Base-by-base conservation (phyloP, 2,329 filamentous ascomycete genomes). In the Fusarium nisikadoi region DNA sequence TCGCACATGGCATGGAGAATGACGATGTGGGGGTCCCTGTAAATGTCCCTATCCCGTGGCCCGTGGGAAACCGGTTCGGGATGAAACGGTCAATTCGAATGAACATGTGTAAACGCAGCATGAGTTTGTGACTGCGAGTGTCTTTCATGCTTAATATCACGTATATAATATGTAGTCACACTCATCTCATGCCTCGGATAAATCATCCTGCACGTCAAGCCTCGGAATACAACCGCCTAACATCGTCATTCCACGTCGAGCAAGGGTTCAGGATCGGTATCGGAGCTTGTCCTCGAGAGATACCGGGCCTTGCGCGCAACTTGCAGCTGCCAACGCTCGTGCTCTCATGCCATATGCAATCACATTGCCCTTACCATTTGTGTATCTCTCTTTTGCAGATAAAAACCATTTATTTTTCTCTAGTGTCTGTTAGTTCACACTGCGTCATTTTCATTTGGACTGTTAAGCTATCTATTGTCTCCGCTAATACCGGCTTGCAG, bases 371-470 rank as follows among this genome's bases (percentile, higher is more conserved):
- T 49, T 42, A 25, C 23, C 38, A 35, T 29, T 14, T 65, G 13
- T 46, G 25, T 31, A 52, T 62, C 33, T 27, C 23, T 39, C 8
- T 36, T 36, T 23, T 38, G n/a, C 45, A 47, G 39, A 49, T 41
- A 29, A 38, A 50, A 41, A n/a, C 31, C 47, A 47, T 38, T 31
- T 47, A 36, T 25, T 67, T 68, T 72, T 60, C 62, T 62, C 46
- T 76, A 66, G 75, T 70, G 59, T 59, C 61, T 56, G 62, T 68
- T 74, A 68, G 65, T 73, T 67, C 47, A 54, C 23, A 19, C 71
- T 76, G 75, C 74, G 75, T 76, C 69, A 76, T 76, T 76, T 76
- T 76, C 66, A 73, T 76, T 76, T 76, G 42, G 57, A 70, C 31
- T 29, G 42, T 47, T 45, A 19, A 38, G 35, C 31, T 58, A 50